Conservation (phyloP, 2,329 filamentous ascomycete genomes). For the Colletotrichum orchidophilum region DNA sequence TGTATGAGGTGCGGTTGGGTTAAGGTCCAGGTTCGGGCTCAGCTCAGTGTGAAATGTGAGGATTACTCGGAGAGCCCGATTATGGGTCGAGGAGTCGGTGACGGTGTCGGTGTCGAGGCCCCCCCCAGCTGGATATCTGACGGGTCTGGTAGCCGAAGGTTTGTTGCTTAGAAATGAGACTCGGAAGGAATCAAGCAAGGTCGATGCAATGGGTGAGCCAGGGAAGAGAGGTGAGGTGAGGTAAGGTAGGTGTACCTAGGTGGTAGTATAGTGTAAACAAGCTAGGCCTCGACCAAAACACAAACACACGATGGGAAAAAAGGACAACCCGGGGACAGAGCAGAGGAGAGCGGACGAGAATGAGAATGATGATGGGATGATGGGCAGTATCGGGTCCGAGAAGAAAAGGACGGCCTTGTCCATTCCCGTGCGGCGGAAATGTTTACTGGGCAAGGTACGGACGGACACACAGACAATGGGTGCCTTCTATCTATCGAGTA, state of each 20-base stretch:
- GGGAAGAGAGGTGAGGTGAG: neutral
- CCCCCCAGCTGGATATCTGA: neutral
- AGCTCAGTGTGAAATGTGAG: neutral
- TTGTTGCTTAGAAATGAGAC: neutral
- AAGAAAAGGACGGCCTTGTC: neutral
- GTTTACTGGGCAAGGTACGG: neutral
- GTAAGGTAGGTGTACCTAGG: neutral
- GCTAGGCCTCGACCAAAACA: neutral
- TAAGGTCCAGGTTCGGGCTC: neutral
- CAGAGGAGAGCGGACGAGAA: neutral
- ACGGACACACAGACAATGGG: neutral
- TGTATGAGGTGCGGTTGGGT: neutral
- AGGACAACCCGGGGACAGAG: neutral
- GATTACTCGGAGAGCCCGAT: slow-evolving; percentile 6
- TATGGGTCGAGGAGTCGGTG: neutral
- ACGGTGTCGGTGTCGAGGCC: neutral
- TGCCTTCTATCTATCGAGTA: neutral
- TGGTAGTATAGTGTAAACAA: slow-evolving; percentile 1
- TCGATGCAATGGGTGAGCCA: neutral
- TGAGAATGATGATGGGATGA: neutral
- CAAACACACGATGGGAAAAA: neutral
- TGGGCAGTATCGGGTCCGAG: neutral
- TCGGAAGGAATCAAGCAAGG: neutral
- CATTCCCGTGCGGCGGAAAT: neutral
- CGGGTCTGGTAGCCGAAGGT: neutral